A percentile compares a stretch with the other conserved stretches of the same genome.
phyloP scores from a whole-genome alignment of 2,329 filamentous ascomycete genomes.

The Aspergillus brunneoviolaceus region DNA sequence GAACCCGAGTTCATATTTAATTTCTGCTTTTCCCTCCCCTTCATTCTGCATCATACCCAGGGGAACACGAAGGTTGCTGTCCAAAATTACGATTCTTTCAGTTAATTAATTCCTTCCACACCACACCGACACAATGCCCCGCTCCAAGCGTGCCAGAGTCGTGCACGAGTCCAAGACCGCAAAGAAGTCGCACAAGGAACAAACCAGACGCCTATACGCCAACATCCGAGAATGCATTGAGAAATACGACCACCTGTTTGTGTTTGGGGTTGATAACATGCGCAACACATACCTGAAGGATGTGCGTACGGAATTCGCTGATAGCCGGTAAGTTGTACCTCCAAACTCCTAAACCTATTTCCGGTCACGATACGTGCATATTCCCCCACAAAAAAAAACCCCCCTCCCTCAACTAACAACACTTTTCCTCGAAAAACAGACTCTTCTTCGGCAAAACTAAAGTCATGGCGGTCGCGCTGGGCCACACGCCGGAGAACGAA shows the following conservation, averaged over 20 bases:
- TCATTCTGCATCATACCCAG: too few species aligned
- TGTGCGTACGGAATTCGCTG: conserved; percentile 77
- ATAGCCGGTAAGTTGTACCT: conserved; percentile 66
- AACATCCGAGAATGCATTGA: conserved; percentile 83
- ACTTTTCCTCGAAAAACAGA: conserved; percentile 47
- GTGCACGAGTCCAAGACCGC: conserved; percentile 86
- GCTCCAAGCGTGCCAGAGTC: conserved; percentile 89
- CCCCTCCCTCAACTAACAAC: too few species aligned
- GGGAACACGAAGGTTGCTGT: too few species aligned
- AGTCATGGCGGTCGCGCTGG: conserved; percentile 95
- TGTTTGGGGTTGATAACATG: conserved; percentile 95
- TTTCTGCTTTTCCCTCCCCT: neutral
- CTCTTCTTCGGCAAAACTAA: conserved; percentile 99
- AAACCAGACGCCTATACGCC: conserved; percentile 80
- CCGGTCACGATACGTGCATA: too few species aligned
- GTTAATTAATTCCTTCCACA: conserved; percentile 3
- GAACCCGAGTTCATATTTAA: conserved; percentile 19
- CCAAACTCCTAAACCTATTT: too few species aligned
- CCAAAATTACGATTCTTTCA: too few species aligned
- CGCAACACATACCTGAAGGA: conserved; percentile 95
- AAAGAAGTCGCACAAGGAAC: conserved; percentile 90
- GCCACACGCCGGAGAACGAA: conserved; percentile 73
- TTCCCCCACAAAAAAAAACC: neutral
- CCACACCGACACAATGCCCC: conserved; percentile 69
- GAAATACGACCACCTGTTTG: conserved; percentile 85